Conservation (phyloP, 176 grass and related monocot genomes). For the Eremochloa ophiuroides region DNA sequence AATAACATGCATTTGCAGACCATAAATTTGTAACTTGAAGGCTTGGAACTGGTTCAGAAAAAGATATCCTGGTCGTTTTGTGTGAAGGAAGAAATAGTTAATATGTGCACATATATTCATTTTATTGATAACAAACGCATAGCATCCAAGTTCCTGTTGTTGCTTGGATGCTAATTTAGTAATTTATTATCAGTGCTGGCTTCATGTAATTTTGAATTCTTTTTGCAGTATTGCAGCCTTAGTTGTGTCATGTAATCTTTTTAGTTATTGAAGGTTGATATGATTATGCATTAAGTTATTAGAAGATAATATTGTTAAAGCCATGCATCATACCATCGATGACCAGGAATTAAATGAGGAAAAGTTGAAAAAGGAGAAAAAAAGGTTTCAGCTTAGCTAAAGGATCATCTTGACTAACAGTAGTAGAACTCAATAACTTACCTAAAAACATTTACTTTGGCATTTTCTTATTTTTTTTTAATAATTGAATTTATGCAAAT, state of each 20-base stretch:
- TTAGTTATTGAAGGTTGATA: not conserved
- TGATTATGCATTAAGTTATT: not conserved
- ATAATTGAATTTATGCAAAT: conserved; percentile 26
- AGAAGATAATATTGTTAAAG: not conserved
- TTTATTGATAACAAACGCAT: conserved; percentile 5
- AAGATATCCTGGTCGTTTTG: not conserved
- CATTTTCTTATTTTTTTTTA: not conserved
- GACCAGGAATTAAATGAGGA: not conserved
- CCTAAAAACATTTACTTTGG: not conserved
- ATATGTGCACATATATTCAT: not conserved
- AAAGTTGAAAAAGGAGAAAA: not conserved
- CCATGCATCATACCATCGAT: not conserved
- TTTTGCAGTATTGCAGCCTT: not conserved
- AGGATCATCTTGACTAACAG: conserved; percentile 8
- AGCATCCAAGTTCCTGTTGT: not conserved
- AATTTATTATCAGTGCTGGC: not conserved
- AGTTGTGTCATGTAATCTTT: not conserved
- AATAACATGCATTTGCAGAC: not conserved
- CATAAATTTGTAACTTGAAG: conserved; percentile 7
- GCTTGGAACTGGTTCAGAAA: not conserved
- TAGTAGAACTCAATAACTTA: not conserved
- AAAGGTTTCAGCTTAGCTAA: not conserved
- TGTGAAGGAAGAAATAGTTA: not conserved
- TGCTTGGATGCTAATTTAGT: conserved; percentile 9
- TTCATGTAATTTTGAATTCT: not conserved